A percentile compares a stretch with the other conserved stretches of the same genome.
Evolutionary conservation across 495 filamentous ascomycete genomes (phyloP).

Genomic region (Podospora conica): DNA sequence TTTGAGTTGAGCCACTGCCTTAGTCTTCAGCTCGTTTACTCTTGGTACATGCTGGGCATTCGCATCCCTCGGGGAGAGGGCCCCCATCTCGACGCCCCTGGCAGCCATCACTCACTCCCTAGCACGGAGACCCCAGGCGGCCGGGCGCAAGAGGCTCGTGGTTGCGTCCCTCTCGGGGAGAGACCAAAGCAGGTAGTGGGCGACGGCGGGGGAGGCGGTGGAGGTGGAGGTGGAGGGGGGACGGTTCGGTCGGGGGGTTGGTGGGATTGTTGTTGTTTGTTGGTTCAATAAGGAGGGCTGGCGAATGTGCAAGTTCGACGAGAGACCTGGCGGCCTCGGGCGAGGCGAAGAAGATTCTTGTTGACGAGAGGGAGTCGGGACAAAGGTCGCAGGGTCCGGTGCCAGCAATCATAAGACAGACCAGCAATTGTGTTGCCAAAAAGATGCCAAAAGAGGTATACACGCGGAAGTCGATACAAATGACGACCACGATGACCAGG

Average conservation of each 20-base stretch:
- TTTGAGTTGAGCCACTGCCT: slow-evolving; percentile 49
- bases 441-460: background rate
- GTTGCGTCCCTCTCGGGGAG: background rate
- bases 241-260: background rate
- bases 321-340: background rate
- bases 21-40: slow-evolving; percentile 49
- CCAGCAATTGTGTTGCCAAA: background rate
- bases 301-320: background rate
- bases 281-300: background rate
- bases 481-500: background rate
- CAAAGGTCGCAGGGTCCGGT: background rate
- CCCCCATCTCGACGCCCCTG: slow-evolving; percentile 54
- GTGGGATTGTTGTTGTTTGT: background rate
- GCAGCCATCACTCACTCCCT: slow-evolving; percentile 22
- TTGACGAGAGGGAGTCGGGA: background rate
- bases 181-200: background rate
- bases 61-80: slow-evolving; percentile 63
- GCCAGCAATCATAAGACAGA: background rate
- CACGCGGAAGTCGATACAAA: background rate
- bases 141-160: background rate
- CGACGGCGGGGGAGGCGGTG: background rate
- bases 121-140: background rate
- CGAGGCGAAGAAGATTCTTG: background rate
- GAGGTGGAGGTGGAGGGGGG: background rate
- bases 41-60: slow-evolving; percentile 49